Conservation (phyloP, 2,329 filamentous ascomycete genomes). For the Hymenoscyphus linearis region DNA sequence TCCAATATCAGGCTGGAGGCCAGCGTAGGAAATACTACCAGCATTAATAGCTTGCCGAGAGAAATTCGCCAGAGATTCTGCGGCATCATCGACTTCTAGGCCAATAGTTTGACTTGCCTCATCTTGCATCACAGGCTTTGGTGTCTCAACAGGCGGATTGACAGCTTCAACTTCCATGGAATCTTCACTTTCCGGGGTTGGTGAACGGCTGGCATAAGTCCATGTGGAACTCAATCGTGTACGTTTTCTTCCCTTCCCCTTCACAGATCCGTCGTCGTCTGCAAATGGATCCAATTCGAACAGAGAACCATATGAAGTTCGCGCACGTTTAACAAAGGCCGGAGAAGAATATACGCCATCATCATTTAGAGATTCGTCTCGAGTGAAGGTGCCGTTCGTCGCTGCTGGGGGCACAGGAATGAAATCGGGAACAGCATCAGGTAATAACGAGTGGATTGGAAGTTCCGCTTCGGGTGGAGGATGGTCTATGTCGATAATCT, state of each 20-base stretch:
- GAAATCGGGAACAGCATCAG: conserved; percentile 17
- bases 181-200: conserved; percentile 52
- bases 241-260: conserved; percentile 60
- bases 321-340: conserved; percentile 68
- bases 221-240: conserved; percentile 65
- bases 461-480: conserved; percentile 26
- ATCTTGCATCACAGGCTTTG: conserved; percentile 32
- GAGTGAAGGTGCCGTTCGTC: conserved; percentile 30
- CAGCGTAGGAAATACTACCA: conserved; percentile 11
- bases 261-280: conserved; percentile 59
- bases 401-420: conserved; percentile 18
- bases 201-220: conserved; percentile 67
- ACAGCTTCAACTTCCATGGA: conserved; percentile 10
- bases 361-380: conserved; percentile 34
- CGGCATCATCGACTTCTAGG: conserved; percentile 25
- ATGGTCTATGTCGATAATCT: conserved; percentile 49
- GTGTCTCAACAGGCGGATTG: conserved; percentile 14
- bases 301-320: conserved; percentile 63
- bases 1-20: not conserved
- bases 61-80: conserved; percentile 20
- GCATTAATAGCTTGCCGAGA: conserved; percentile 21
- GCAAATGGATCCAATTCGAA: conserved; percentile 59
- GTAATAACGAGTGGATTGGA: conserved; percentile 14
- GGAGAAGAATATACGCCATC: conserved; percentile 65
- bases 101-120: conserved; percentile 39